Conservation (phyloP, 2,329 filamentous ascomycete genomes). For the Trichocomaceae sp. region DNA sequence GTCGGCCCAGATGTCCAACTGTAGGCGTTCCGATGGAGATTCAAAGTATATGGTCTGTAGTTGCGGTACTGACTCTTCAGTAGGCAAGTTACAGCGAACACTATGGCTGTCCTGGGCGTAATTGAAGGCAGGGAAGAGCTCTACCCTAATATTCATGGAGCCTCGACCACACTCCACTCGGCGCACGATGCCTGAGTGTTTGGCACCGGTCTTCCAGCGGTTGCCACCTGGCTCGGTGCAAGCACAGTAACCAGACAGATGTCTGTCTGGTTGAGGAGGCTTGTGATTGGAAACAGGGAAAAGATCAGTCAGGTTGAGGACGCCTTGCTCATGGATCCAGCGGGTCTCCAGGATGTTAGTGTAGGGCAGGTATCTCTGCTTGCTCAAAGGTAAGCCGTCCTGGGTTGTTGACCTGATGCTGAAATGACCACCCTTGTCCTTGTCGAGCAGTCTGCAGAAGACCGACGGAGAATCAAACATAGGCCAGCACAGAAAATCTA, state of each 20-base stretch:
- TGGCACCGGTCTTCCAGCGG: slow-evolving; percentile 44
- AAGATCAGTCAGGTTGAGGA: slow-evolving; percentile 67
- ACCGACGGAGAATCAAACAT: slow-evolving; percentile 72
- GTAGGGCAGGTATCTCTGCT: slow-evolving; percentile 70
- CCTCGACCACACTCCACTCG: slow-evolving; percentile 68
- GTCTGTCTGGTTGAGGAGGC: slow-evolving; percentile 31
- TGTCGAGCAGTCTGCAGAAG: slow-evolving; percentile 68
- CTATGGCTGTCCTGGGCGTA: slow-evolving; percentile 60
- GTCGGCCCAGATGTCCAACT: slow-evolving; percentile 63
- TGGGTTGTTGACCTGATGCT: slow-evolving; percentile 50
- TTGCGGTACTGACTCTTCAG: slow-evolving; percentile 29
- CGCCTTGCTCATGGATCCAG: slow-evolving; percentile 70
- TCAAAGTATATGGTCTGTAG: slow-evolving; percentile 61
- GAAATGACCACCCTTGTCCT: slow-evolving; percentile 68
- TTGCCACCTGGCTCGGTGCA: slow-evolving; percentile 39
- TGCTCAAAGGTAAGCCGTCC: slow-evolving; percentile 51
- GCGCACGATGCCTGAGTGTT: slow-evolving; percentile 50
- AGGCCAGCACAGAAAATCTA: slow-evolving; percentile 78
- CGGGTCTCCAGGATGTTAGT: slow-evolving; percentile 70
- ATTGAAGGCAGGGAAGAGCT: slow-evolving; percentile 66
- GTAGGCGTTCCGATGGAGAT: slow-evolving; percentile 53
- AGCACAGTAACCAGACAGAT: slow-evolving; percentile 29
- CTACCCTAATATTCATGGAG: slow-evolving; percentile 57
- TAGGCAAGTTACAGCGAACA: slow-evolving; percentile 26
- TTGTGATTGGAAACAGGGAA: slow-evolving; percentile 63